Base-by-base conservation (phyloP, 805 yeast species). In the Suhomyces xylopsoci region DNA sequence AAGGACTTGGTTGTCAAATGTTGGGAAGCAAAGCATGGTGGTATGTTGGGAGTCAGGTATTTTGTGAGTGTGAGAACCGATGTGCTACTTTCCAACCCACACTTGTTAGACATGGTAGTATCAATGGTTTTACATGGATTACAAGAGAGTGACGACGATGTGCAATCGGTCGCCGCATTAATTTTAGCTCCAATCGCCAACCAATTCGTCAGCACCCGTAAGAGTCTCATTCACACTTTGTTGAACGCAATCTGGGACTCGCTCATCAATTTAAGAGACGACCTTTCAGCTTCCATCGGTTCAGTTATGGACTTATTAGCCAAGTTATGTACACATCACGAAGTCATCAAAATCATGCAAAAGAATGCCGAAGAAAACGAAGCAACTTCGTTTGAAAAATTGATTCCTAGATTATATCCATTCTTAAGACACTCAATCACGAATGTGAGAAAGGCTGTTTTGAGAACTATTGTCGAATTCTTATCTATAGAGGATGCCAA, bases 21-120 rank as follows among this genome's bases (percentile, higher is more conserved):
- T 51, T 94, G 99, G 99, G 97, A 96, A 66, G 98, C 97, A 2
- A 88, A 94, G 54, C 99, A 94, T 74, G 99, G 98, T 60, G 99
- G 98, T 47, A 84, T 94, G 85, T 80, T 94, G 10, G 99, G 98
- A 0, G 75, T 94, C 49, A 78, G 96, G 49, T 94, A 94, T 68
- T 85, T 94, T 60, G 99, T 93, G 9, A 87, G 96, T 54, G 90
- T 93, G 3, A 79, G 96, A 60, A 84, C 90, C 0, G 94, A 88
- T 57, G 79, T 91, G n/a, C 73, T 93, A 20, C 74, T 86, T 30
- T 68, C 77, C 10, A 80, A 82, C 50, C 78, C 83, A 2, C 77
- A 82, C 14, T 66, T 85, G 30, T 74, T 94, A 34, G 87, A 87
- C 55, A 80, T 81, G 50, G 91, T 92, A 1, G 85, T 92, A 3